Evolutionary conservation across 2,329 filamentous ascomycete genomes (phyloP).

Genomic region (Hymenoscyphus repandus): DNA sequence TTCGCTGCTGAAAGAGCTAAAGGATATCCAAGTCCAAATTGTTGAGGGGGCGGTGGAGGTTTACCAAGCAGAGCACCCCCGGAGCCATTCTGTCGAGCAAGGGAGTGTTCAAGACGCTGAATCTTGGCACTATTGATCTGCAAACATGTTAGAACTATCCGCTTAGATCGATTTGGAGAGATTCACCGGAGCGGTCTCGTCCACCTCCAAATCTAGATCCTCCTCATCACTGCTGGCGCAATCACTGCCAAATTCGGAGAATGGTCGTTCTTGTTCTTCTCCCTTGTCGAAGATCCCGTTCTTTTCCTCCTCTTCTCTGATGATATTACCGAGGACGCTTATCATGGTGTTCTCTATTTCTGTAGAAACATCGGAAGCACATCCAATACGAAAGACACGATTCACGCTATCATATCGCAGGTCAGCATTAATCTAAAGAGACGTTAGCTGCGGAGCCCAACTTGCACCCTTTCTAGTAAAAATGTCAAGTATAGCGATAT

Average conservation of each 20-base stretch:
- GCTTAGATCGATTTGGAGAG: too few species aligned
- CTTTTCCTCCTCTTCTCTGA: conserved; percentile 12
- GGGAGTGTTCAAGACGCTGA: conserved; percentile 15
- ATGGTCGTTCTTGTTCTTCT: background rate
- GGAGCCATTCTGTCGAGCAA: background rate
- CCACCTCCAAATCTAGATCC: background rate
- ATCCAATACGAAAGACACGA: conserved; percentile 9
- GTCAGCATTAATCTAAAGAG: background rate
- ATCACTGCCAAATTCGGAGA: conserved; percentile 1
- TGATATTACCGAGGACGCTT: conserved; percentile 10
- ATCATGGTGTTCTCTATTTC: conserved; percentile 10
- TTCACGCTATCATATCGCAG: background rate
- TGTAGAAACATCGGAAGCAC: conserved; percentile 4
- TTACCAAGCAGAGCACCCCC: background rate
- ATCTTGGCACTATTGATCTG: conserved; percentile 19
- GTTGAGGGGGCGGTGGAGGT: background rate
- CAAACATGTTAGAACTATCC: background rate
- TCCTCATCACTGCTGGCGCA: conserved; percentile 6
- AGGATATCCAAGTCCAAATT: conserved; percentile 4
- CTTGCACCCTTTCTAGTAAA: too few species aligned
- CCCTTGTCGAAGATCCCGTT: conserved; percentile 1
- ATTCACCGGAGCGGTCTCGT: conserved; percentile 3
- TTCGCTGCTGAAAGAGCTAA: background rate
- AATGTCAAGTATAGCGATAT: too few species aligned
- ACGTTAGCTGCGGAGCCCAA: too few species aligned